phyloP scores from a whole-genome alignment of 208 protist genomes.

The Leishmania turanica region DNA sequence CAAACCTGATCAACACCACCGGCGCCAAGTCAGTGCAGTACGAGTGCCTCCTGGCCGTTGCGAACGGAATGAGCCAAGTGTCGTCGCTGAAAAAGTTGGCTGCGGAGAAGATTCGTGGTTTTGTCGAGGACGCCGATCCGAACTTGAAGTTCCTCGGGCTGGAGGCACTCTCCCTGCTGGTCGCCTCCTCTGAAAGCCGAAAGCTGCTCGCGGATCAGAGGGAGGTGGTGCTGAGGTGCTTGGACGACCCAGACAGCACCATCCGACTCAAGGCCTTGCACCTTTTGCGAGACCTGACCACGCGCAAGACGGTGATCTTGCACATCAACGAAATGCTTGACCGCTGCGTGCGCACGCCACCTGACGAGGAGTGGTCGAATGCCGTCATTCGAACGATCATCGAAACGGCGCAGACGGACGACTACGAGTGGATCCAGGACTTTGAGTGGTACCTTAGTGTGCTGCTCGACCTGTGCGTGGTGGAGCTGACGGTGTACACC shows the following conservation, averaged over 20 bases:
- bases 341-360: conserved; percentile 49
- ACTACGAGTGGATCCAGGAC: conserved; percentile 93
- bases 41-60: conserved; percentile 96
- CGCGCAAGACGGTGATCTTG: conserved; percentile 89
- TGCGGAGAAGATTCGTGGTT: conserved; percentile 93
- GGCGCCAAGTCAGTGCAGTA: conserved; percentile 96
- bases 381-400: conserved; percentile 91
- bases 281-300: conserved; percentile 93
- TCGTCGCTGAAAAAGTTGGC: conserved; percentile 89
- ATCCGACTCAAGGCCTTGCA: conserved; percentile 95
- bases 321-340: conserved; percentile 82
- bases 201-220: conserved; percentile 93
- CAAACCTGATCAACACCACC: conserved; percentile 96
- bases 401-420: conserved; percentile 72
- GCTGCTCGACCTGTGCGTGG: conserved; percentile 89
- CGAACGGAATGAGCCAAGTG: conserved; percentile 87
- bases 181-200: conserved; percentile 78
- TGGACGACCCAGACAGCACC: conserved; percentile 96
- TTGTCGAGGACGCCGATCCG: conserved; percentile 97
- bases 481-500: conserved; percentile 54
- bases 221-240: conserved; percentile 92
- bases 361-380: conserved; percentile 93
- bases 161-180: conserved; percentile 92
- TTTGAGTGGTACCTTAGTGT: conserved; percentile 99
- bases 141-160: conserved; percentile 99